Base-by-base conservation (phyloP, 345 rosid genomes). In the Cardamine chenopodiifolia region DNA sequence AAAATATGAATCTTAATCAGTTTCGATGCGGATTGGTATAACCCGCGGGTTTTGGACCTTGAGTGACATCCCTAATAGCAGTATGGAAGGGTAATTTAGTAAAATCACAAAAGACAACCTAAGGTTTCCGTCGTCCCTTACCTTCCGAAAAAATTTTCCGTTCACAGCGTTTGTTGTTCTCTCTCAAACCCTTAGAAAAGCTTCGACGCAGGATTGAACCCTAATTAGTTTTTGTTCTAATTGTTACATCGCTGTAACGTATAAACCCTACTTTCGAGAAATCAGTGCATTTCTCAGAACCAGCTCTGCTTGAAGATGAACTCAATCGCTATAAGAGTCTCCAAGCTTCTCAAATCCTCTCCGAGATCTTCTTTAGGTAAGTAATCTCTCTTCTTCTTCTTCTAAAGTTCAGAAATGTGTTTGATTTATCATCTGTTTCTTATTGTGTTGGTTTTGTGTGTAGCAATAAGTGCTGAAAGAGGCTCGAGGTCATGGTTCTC, bases 401-500 rank as follows among this genome's bases (percentile, higher is more conserved):
- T 34, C 37, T 34, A 8, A 34, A 34, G 37, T 7, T 32, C 2
- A 39, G 57, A 55, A 42, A 23, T 48, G 47, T 22, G 39, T 32
- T 57, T 35, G 39, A 34, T 57, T 47, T 10, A 29, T 44, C 3
- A 64, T 52, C n/a, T 52, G 48, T 68, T 32, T 52, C 48, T n/a
- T 60, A 23, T 52, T 66, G 67, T 44, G 67, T 50, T 32, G 4
- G 13, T 32, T 57, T 10, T 45, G 71, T 62, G 9, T 64, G 40
- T 70, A 65, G 76, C 66, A 49, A 49, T 40, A 0, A 54, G 67
- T 64, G 45, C 47, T 47, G 69, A 48, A 56, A 77, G 29, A 65
- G 44, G 29, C 62, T 71, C 71, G 14, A 71, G 63, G 26, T 58
- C 6, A 0, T 78, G 77, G 76, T 78, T 58, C 63, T 78, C 81